Conservation (phyloP, 164 flowering plant genomes). For the Brasenia schreberi region DNA sequence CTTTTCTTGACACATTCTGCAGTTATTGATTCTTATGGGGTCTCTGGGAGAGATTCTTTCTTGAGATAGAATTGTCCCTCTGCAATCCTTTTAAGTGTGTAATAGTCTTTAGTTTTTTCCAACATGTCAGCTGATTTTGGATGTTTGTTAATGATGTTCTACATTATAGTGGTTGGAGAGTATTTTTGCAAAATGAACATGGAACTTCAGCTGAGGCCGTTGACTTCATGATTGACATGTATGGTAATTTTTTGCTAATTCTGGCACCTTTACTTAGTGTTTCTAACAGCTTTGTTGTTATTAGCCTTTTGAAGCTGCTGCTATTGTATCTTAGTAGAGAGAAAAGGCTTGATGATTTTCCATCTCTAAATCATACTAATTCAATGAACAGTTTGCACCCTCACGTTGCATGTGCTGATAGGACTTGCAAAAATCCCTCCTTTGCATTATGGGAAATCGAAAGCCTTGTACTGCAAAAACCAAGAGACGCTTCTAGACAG, state of each 20-base stretch:
- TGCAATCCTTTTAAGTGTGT: too few species aligned
- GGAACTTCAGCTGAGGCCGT: constrained; percentile 62
- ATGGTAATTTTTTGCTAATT: neutral
- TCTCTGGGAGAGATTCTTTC: too few species aligned
- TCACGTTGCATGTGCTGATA: neutral
- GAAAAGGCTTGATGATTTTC: neutral
- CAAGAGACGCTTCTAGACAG: too few species aligned
- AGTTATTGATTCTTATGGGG: too few species aligned
- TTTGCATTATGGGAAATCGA: too few species aligned
- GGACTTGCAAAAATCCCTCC: too few species aligned
- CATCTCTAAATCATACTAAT: neutral
- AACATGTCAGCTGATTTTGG: neutral
- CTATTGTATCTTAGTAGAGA: neutral
- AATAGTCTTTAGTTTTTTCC: neutral
- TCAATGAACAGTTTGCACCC: neutral
- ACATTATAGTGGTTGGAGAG: constrained; percentile 71
- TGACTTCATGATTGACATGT: constrained; percentile 49
- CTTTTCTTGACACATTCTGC: too few species aligned
- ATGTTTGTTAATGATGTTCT: neutral
- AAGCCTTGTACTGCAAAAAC: too few species aligned
- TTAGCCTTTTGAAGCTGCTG: constrained; percentile 3
- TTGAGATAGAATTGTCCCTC: too few species aligned
- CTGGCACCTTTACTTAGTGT: neutral
- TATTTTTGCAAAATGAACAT: constrained; percentile 76
- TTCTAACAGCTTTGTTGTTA: constrained; percentile 1